Evolutionary conservation across 225 moss, liverwort and hornwort species (phyloP), one percentile per base, ranked within the genome.

Genomic region (Bryoerythrophyllum caledonicum): DNA sequence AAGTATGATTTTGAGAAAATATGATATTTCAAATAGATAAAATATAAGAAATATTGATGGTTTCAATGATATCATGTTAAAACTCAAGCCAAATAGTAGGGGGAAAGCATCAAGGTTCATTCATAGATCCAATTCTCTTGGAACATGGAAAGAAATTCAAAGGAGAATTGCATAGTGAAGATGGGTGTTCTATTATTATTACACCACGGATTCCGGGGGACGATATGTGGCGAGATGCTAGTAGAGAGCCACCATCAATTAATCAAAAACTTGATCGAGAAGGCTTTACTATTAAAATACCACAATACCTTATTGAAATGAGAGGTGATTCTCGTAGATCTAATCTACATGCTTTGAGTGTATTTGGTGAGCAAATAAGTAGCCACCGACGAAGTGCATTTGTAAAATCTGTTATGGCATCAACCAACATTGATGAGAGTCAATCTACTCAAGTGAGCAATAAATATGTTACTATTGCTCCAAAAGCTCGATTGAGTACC

Each of bases 401-500:
- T 55, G 63, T 94, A 20, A 82, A 84, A 79, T 88, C 92, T 48
- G 94, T 92, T 44, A 88, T 94, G 74, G 87, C 94, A 61, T 80
- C 86, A 28, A 90, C 86, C 25, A 89, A 85, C 55, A 85, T 94
- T 24, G 91, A 92, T 28, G 89, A 83, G 30, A 63, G 75, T 25
- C 89, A 80, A 37, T 71, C 80, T 34, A 77, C 52, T 64, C 79
- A 25, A 49, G 56, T 78, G 20, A 85, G 64, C 41, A 90, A 83
- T 62, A 95, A 95, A 75, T 94, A 93, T 52, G 82, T 91, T 30
- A 94, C 90, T 2, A 75, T 75, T 43, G 85, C 93, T 15, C 86
- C 93, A 0, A 91, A 91, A 74, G 48, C 85, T 20, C 89, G 86
- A 68, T 76, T 85, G 51, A 95, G 89, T 64, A 93, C 87, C 1